phyloP scores from a whole-genome alignment of 2,329 filamentous ascomycete species.

The Aspergillus latus region DNA sequence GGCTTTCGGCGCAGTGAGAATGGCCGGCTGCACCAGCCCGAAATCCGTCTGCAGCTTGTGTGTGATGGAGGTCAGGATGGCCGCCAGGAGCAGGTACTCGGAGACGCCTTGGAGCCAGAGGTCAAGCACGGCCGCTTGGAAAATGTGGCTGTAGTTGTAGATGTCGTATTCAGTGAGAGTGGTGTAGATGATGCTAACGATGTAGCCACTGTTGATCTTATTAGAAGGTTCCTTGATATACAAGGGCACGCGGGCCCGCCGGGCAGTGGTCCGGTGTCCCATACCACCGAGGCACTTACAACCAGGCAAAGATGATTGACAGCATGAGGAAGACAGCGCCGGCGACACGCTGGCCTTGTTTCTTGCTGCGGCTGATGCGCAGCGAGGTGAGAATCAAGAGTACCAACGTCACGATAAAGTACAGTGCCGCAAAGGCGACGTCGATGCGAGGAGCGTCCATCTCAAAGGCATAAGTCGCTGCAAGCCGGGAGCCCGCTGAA shows the following conservation, averaged over 20 bases:
- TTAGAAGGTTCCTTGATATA: too few relatives aligned
- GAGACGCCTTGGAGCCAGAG: background rate
- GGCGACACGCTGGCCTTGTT: background rate
- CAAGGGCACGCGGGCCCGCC: too few relatives aligned
- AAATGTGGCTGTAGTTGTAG: background rate
- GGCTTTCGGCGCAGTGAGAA: background rate
- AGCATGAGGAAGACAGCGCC: background rate
- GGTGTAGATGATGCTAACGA: background rate
- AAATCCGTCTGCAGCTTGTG: background rate
- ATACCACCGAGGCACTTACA: background rate
- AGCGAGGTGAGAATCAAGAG: background rate
- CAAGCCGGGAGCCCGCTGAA: background rate
- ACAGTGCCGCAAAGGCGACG: conserved; percentile 2
- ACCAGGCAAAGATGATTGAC: background rate
- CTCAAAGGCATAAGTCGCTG: background rate
- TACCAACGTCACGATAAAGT: background rate
- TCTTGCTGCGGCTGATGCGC: background rate
- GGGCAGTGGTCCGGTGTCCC: too few relatives aligned
- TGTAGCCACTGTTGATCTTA: background rate
- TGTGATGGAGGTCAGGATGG: background rate
- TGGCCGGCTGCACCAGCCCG: background rate
- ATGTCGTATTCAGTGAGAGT: background rate
- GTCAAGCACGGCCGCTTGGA: background rate
- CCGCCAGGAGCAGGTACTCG: background rate
- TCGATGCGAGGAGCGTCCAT: background rate